phyloP scores from a whole-genome alignment of 495 filamentous ascomycete genomes.

The Hyaloscypha finlandica region DNA sequence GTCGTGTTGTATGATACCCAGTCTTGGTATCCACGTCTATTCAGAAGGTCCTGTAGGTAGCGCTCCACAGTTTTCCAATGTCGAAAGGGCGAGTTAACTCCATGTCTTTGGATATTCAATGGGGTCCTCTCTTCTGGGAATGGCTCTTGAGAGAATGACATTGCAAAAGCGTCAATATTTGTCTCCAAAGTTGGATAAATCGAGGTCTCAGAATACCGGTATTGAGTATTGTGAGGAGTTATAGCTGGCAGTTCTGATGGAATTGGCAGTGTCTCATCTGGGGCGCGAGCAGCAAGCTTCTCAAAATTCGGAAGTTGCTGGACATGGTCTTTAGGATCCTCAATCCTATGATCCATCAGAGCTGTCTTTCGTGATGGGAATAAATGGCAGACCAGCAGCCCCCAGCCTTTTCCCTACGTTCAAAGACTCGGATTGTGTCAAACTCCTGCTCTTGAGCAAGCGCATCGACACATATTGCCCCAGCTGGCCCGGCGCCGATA shows the following conservation, averaged over 20 bases:
- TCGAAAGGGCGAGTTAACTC: conserved; percentile 40
- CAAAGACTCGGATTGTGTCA: conserved; percentile 59
- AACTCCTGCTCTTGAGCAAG: conserved; percentile 57
- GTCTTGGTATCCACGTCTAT: conserved; percentile 39
- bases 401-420: conserved; percentile 56
- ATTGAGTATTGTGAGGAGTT: conserved; percentile 42
- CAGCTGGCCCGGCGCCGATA: conserved; percentile 60
- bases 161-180: conserved; percentile 41
- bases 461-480: conserved; percentile 60
- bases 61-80: conserved; percentile 39
- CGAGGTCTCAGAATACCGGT: conserved; percentile 51
- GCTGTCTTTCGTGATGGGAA: neutral
- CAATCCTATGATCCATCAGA: conserved; percentile 22
- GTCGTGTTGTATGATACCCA: conserved; percentile 42
- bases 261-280: conserved; percentile 50
- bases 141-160: conserved; percentile 45
- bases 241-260: conserved; percentile 48
- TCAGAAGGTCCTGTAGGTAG: conserved; percentile 38
- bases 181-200: conserved; percentile 48
- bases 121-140: conserved; percentile 36
- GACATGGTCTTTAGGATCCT: conserved; percentile 24
- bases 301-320: conserved; percentile 40
- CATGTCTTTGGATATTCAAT: conserved; percentile 36
- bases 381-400: conserved; percentile 55
- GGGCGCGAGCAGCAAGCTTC: conserved; percentile 44